Evolutionary conservation across 192 early-diverging fungal species (phyloP).

Genomic region (Hyaloraphidium curvatum): DNA sequence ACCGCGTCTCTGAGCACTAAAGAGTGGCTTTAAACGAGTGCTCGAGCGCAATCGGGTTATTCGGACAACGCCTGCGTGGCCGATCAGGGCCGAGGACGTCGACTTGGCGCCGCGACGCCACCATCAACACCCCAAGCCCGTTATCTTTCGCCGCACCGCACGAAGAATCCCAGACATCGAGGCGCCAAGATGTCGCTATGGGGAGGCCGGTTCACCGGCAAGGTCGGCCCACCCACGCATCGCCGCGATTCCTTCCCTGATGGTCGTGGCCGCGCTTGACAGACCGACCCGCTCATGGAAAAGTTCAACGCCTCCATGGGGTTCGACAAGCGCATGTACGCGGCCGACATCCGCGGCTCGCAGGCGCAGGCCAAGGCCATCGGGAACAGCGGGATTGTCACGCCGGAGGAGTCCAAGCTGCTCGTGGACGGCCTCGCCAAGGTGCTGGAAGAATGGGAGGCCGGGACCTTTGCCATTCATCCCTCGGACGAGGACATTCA

Average conservation of each 20-base stretch:
- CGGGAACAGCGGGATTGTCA: constrained; percentile 47
- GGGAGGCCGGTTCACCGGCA: constrained; percentile 1
- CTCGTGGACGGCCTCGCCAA: constrained; percentile 53
- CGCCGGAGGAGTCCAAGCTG: constrained; percentile 43
- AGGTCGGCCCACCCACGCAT: not conserved
- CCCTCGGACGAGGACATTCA: constrained; percentile 95
- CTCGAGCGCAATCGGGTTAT: too few relatives aligned
- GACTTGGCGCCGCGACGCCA: too few relatives aligned
- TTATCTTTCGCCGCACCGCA: too few relatives aligned
- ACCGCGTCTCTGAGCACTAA: too few relatives aligned
- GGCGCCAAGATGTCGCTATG: not conserved
- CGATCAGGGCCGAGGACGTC: too few relatives aligned
- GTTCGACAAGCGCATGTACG: constrained; percentile 84
- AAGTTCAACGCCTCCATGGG: constrained; percentile 86
- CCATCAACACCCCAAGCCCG: too few relatives aligned
- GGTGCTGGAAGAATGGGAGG: constrained; percentile 69
- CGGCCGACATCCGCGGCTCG: constrained; percentile 72
- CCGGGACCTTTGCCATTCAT: constrained; percentile 43
- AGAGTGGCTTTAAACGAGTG: too few relatives aligned
- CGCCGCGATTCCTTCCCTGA: not conserved
- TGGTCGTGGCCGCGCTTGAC: not conserved
- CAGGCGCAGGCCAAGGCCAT: constrained; percentile 79
- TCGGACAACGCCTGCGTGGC: too few relatives aligned
- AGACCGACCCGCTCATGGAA: constrained; percentile 89
- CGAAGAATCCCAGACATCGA: too few relatives aligned